Conservation (phyloP, 2,329 filamentous ascomycete genomes). For the Gnomoniopsis smithogilvyi region DNA sequence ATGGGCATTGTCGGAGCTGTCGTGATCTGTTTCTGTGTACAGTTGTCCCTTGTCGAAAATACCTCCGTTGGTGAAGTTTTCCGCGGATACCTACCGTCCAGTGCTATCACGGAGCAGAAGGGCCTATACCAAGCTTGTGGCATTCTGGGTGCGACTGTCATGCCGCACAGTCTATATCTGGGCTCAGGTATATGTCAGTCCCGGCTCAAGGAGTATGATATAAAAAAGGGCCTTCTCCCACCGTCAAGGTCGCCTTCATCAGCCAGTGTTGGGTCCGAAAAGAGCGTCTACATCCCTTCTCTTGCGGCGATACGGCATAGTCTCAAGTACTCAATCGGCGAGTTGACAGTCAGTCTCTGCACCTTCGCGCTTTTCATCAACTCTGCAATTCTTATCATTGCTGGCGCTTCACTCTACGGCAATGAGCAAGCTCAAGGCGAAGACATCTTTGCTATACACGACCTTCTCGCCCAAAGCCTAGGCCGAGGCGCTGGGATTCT, state of each 20-base stretch:
- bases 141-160: slow-evolving; percentile 73
- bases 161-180: slow-evolving; percentile 67
- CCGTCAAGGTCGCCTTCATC: slow-evolving; percentile 24
- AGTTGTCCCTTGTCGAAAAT: slow-evolving; percentile 59
- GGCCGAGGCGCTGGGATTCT: slow-evolving; percentile 74
- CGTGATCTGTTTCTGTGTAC: slow-evolving; percentile 67
- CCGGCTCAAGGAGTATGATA: slow-evolving; percentile 62
- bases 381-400: slow-evolving; percentile 76
- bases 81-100: slow-evolving; percentile 61
- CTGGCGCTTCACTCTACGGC: slow-evolving; percentile 71
- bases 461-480: slow-evolving; percentile 65
- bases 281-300: slow-evolving; percentile 66
- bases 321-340: slow-evolving; percentile 69
- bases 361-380: slow-evolving; percentile 85
- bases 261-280: slow-evolving; percentile 37
- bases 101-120: slow-evolving; percentile 52
- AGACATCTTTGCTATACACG: slow-evolving; percentile 81
- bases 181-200: slow-evolving; percentile 68
- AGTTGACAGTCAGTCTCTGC: slow-evolving; percentile 70
- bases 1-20: slow-evolving; percentile 63
- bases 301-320: slow-evolving; percentile 70
- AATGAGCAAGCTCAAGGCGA: slow-evolving; percentile 60
- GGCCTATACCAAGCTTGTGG: slow-evolving; percentile 68
- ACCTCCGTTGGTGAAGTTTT: slow-evolving; percentile 59
- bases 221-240: slow-evolving; percentile 51